Evolutionary conservation across 805 yeast species (phyloP).

Genomic region (Ogataea angusta): DNA sequence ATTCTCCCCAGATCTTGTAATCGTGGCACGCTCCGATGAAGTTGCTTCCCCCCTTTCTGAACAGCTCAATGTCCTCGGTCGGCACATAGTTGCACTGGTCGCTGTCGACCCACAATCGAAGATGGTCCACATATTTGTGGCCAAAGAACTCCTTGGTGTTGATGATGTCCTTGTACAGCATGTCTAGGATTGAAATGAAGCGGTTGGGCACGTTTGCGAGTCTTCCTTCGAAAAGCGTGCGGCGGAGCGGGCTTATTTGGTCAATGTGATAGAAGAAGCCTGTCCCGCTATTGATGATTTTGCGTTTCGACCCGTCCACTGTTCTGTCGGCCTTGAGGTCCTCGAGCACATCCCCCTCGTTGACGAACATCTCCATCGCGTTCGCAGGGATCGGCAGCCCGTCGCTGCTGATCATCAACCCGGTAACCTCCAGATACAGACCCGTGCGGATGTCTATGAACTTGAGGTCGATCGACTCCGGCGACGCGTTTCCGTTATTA

Average conservation of each 20-base stretch:
- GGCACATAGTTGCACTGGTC: conserved; percentile 39
- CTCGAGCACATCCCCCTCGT: conserved; percentile 20
- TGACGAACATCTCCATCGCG: conserved; percentile 15
- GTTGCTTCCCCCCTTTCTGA: conserved; percentile 33
- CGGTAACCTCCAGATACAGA: conserved; percentile 56
- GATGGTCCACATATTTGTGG: conserved; percentile 35
- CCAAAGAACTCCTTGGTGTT: conserved; percentile 23
- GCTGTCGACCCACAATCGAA: conserved; percentile 37
- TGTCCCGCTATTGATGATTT: conserved; percentile 35
- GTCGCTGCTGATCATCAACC: conserved; percentile 33
- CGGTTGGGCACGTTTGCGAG: conserved; percentile 29
- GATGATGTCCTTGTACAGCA: conserved; percentile 25
- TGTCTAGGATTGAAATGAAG: conserved; percentile 20
- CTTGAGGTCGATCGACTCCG: conserved; percentile 47
- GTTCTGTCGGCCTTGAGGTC: conserved; percentile 16
- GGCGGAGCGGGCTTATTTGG: conserved; percentile 26
- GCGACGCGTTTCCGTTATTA: conserved; percentile 45
- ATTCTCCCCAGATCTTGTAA: conserved; percentile 36
- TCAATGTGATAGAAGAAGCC: conserved; percentile 33
- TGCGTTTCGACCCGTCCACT: conserved; percentile 19
- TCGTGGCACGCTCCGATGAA: conserved; percentile 44
- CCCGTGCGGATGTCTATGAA: conserved; percentile 62
- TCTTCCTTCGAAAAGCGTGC: conserved; percentile 31
- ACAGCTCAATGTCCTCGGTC: conserved; percentile 36
- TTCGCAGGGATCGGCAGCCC: conserved; percentile 15